phyloP scores from a whole-genome alignment of 2,329 filamentous ascomycete genomes.

The Paracoccidioides brasiliensis region DNA sequence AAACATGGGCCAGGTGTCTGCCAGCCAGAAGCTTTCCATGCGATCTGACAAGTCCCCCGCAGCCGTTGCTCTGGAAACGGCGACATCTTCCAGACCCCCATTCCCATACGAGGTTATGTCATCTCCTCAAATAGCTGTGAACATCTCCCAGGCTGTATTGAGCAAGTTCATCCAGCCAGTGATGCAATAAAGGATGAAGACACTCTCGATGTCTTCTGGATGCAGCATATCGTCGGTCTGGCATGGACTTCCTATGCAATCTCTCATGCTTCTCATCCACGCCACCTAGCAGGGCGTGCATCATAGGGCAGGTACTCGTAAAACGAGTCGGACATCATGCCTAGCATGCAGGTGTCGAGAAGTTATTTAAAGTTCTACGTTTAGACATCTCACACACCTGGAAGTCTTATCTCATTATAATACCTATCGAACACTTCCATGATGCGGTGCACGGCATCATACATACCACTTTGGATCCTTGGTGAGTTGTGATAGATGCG shows the following conservation, averaged over 20 bases:
- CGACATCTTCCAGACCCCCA: slow-evolving; percentile 34
- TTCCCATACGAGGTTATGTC: slow-evolving; percentile 55
- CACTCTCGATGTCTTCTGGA: slow-evolving; percentile 75
- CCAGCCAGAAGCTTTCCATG: slow-evolving; percentile 86
- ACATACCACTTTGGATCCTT: slow-evolving; percentile 27
- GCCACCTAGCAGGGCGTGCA: slow-evolving; percentile 64
- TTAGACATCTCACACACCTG: slow-evolving; percentile 27
- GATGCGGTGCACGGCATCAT: slow-evolving; percentile 26
- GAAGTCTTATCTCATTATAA: slow-evolving; percentile 25
- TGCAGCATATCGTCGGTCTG: slow-evolving; percentile 8
- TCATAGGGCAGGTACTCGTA: slow-evolving; percentile 49
- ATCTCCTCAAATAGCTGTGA: slow-evolving; percentile 53
- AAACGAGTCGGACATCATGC: slow-evolving; percentile 43
- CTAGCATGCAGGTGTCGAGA: slow-evolving; percentile 36
- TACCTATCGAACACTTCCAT: slow-evolving; percentile 20
- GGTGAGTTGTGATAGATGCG: slow-evolving; percentile 27
- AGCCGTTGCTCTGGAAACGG: background rate
- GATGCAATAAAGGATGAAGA: slow-evolving; percentile 84
- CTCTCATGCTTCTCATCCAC: slow-evolving; percentile 48
- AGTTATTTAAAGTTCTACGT: slow-evolving; percentile 14
- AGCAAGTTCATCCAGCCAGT: slow-evolving; percentile 63
- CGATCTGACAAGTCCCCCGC: slow-evolving; percentile 32
- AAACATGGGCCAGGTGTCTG: slow-evolving; percentile 92
- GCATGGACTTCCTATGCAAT: slow-evolving; percentile 48
- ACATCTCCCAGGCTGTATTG: slow-evolving; percentile 85